A percentile compares a stretch with the other conserved stretches of the same genome.
phyloP scores from a whole-genome alignment of 1,284 basidiomycete genomes.

The Heterobasidion parviporum region DNA sequence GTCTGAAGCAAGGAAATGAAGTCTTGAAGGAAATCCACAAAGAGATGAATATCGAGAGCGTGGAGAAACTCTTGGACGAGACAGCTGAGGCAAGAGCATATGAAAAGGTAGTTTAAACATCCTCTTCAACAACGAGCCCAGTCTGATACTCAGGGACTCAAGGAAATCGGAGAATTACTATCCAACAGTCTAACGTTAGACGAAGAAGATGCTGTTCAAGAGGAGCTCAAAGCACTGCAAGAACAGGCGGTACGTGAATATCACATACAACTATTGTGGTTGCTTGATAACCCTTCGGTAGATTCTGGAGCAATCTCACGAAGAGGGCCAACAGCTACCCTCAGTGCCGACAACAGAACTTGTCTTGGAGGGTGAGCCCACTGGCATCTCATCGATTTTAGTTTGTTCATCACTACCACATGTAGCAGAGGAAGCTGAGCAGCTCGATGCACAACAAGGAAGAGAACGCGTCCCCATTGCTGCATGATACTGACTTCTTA shows the following conservation, averaged over 20 bases:
- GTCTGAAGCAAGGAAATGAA: conserved; percentile 87
- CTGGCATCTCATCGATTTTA: conserved; percentile 7
- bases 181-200: conserved; percentile 76
- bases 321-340: conserved; percentile 27
- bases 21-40: conserved; percentile 91
- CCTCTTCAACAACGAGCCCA: neutral
- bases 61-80: conserved; percentile 91
- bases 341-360: conserved; percentile 42
- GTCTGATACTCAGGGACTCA: neutral
- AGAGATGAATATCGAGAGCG: conserved; percentile 86
- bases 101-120: conserved; percentile 59
- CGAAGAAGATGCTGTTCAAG: conserved; percentile 91
- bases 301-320: neutral
- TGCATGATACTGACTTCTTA: conserved; percentile 1
- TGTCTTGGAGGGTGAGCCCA: conserved; percentile 16
- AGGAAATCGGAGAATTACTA: conserved; percentile 88
- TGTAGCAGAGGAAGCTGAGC: neutral
- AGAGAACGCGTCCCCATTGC: conserved; percentile 9
- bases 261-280: neutral
- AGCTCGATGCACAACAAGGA: neutral
- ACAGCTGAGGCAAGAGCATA: conserved; percentile 90
- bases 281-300: neutral
- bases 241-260: conserved; percentile 22
- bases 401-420: neutral
- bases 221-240: conserved; percentile 71